A percentile compares a stretch with the other conserved stretches of the same genome.
Evolutionary conservation across 2,329 filamentous ascomycete genomes (phyloP).

Genomic region (Polytolypa hystricis): DNA sequence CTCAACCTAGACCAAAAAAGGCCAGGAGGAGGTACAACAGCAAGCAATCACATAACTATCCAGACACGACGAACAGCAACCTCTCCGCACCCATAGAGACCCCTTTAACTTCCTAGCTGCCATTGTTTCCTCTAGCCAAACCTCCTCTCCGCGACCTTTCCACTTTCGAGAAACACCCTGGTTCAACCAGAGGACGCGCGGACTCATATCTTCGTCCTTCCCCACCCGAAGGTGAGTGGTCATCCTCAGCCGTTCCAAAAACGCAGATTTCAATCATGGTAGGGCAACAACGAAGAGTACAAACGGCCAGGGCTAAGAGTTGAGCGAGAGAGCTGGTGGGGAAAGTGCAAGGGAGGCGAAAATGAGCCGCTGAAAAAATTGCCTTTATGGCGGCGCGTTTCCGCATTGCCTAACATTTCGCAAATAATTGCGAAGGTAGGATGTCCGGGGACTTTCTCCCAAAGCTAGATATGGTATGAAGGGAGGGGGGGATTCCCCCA

Average conservation of each 20-base stretch:
- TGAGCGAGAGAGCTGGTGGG: constrained; percentile 30
- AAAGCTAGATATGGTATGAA: constrained; percentile 54
- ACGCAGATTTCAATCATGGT: constrained; percentile 26
- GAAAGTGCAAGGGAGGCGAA: constrained; percentile 45
- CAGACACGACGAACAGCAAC: constrained; percentile 65
- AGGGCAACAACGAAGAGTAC: constrained; percentile 17
- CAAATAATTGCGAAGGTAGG: constrained; percentile 34
- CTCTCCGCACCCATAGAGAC: constrained; percentile 59
- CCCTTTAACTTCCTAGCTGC: constrained; percentile 16
- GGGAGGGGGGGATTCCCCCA: constrained; percentile 15
- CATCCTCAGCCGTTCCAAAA: constrained; percentile 12
- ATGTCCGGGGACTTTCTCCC: constrained; percentile 99
- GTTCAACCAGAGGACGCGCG: too few relatives aligned
- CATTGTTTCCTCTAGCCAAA: constrained; percentile 19
- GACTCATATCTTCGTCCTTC: neutral
- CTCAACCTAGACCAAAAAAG: constrained; percentile 18
- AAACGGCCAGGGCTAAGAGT: constrained; percentile 46
- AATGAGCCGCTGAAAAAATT: constrained; percentile 67
- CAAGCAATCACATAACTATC: constrained; percentile 98
- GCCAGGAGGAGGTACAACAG: constrained; percentile 44
- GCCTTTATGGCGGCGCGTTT: constrained; percentile 99
- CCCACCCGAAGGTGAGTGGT: neutral
- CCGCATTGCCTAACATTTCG: constrained; percentile 53
- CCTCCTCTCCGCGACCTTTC: constrained; percentile 11
- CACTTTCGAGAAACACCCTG: neutral